Base-by-base conservation (phyloP, 2,329 filamentous ascomycete species). In the Arthrinium puccinioides region DNA sequence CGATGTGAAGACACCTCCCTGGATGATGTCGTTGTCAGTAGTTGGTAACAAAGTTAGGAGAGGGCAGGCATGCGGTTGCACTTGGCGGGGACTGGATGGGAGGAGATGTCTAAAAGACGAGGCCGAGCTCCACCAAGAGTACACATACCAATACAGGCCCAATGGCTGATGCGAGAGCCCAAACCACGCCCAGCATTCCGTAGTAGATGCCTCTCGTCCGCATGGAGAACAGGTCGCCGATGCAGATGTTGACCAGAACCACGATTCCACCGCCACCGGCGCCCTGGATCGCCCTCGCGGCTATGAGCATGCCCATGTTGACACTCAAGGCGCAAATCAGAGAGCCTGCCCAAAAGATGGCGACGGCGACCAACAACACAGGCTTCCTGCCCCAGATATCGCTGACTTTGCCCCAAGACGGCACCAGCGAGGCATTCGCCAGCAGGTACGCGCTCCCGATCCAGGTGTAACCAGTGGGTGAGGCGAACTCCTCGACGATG, bases 381-480 rank as follows among this genome's bases (percentile, higher is more conserved):
- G 69, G 70, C 49, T 76, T 77, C 32, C 74, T 69, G 18, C 74
- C 73, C 57, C 71, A 78, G 38, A 79, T 72, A 44, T 78, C 74
- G 28, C 69, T 70, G 32, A 77, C 51, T 48, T 75, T 74, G 39
- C 80, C 82, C 84, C 83, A 89, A 34, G 82, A 76, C 1, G 83
- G 82, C 0, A 76, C 75, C 1, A 74, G 72, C 56, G 68, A 74
- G 2, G 82, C 79, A 52, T 79, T 82, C 38, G 79, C 82, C 9
- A 89, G 73, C 6, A 87, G 66, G 51, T 84, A 90, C 3, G 83
- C 77, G 25, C 74, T 78, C 11, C 84, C 84, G 43, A 90, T 80
- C 86, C 84, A 89, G 36, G 80, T 74, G 59, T 88, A 89, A 18
- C 83, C 84, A 13, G 74, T 65, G 4, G 76, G 76, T 6, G 82